phyloP scores from a whole-genome alignment of 306 rosid species.

The Rubus parviflorus region DNA sequence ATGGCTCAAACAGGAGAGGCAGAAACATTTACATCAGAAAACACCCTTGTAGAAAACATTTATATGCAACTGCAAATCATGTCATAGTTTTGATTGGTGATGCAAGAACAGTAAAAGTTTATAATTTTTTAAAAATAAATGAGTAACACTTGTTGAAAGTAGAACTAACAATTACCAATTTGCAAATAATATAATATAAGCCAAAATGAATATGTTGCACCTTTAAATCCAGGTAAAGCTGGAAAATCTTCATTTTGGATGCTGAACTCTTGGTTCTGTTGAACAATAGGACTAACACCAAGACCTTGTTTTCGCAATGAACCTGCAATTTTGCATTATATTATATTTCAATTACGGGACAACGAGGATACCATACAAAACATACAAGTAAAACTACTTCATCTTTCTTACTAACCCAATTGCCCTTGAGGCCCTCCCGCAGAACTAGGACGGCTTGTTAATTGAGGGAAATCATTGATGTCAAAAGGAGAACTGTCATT shows the following conservation, averaged over 20 bases:
- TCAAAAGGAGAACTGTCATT: slow-evolving; percentile 85
- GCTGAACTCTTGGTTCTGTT: slow-evolving; percentile 97
- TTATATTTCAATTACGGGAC: slow-evolving; percentile 9
- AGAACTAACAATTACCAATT: background rate
- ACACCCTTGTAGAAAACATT: no score
- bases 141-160: background rate
- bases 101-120: background rate
- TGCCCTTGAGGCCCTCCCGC: slow-evolving; percentile 99
- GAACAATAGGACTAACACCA: slow-evolving; percentile 90
- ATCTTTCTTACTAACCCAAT: slow-evolving; percentile 53
- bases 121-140: no score
- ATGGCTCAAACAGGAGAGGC: no score
- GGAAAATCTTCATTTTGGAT: slow-evolving; percentile 98
- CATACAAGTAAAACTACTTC: background rate
- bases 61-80: background rate
- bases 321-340: slow-evolving; percentile 52
- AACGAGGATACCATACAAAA: background rate
- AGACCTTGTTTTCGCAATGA: slow-evolving; percentile 94
- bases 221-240: slow-evolving; percentile 95
- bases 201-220: slow-evolving; percentile 45
- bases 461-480: slow-evolving; percentile 87
- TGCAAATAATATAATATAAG: background rate
- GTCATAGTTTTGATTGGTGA: background rate
- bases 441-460: slow-evolving; percentile 90
- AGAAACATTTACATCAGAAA: no score